Base-by-base conservation (phyloP, 805 yeast genomes). In the Zygotorulaspora danielsina region DNA sequence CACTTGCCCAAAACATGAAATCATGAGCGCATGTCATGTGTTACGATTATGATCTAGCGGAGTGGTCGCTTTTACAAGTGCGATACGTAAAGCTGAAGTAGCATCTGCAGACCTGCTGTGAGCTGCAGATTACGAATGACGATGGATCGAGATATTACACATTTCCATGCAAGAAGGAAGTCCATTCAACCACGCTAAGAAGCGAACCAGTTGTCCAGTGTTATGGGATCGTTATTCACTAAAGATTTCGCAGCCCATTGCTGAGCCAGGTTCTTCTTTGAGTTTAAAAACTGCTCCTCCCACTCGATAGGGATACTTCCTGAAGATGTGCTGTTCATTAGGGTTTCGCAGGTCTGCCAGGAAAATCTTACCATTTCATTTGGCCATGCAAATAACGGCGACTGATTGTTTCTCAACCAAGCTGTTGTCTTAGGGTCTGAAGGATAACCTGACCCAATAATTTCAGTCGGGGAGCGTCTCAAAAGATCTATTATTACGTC, bases 401-500 rank as follows among this genome's bases (percentile, higher is more conserved):
- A 85, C 19, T 84, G 76, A 17, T 71, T 67, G 0, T 61, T 49
- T 27, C 74, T 71, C 28, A 93, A 65, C 96, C 96, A 93, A 25
- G 53, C 53, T n/a, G 75, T 71, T 0, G 99, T 90, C 45, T 77
- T 76, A 2, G 96, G 94, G 61, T 93, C 98, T 3, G 89, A 76
- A 0, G 98, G 97, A 60, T 93, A 93, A 1, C 98, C 98, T 0
- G 95, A 84, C 1, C 98, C 98, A 65, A 57, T 29, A 80, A 78
- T 20, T 63, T 66, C 37, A 50, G 57, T 44, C 12, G 39, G 45
- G 12, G 27, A 41, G 40, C 32, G 50, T 44, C 46, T 46, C 13
- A 44, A 47, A 18, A 42, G 53, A 41, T 39, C 69, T 28, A 41
- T 59, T 46, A 38, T 71, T 32, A 75, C 62, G 59, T 93, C 99